Evolutionary conservation across 306 rosid species (phyloP).

Genomic region (Pyrus betulifolia): DNA sequence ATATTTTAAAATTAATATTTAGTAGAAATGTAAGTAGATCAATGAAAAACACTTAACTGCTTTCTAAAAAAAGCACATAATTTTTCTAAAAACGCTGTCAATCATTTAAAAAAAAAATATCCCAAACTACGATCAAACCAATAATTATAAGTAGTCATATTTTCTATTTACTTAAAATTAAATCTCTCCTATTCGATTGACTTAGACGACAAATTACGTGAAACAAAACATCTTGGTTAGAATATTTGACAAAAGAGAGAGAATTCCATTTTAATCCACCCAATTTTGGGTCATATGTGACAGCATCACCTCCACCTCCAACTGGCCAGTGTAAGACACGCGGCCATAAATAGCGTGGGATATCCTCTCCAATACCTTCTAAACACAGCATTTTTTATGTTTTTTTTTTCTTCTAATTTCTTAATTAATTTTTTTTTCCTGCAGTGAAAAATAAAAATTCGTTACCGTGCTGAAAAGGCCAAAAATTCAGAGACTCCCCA

Average conservation of each 20-base stretch:
- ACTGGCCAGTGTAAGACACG: neutral
- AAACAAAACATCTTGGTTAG: neutral
- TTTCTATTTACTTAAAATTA: too few relatives aligned
- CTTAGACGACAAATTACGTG: too few relatives aligned
- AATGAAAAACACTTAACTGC: accelerated
- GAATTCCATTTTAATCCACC: neutral
- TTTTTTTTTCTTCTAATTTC: too few relatives aligned
- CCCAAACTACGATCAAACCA: too few relatives aligned
- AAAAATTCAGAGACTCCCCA: neutral
- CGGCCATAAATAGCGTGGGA: neutral
- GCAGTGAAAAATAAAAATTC: neutral
- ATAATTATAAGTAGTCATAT: too few relatives aligned
- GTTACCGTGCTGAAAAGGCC: neutral
- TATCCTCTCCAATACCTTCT: neutral
- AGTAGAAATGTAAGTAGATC: accelerated
- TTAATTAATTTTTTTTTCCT: too few relatives aligned
- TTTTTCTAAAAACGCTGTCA: accelerated
- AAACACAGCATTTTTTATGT: too few relatives aligned
- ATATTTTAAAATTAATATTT: too few relatives aligned
- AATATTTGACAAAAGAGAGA: too few relatives aligned
- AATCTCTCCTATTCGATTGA: too few relatives aligned
- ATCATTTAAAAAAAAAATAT: too few relatives aligned
- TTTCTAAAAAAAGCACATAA: accelerated
- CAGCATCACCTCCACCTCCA: neutral
- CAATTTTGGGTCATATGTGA: neutral